Base-by-base conservation (phyloP, 2,329 filamentous ascomycete genomes). In the Pseudogymnoascus sp. region DNA sequence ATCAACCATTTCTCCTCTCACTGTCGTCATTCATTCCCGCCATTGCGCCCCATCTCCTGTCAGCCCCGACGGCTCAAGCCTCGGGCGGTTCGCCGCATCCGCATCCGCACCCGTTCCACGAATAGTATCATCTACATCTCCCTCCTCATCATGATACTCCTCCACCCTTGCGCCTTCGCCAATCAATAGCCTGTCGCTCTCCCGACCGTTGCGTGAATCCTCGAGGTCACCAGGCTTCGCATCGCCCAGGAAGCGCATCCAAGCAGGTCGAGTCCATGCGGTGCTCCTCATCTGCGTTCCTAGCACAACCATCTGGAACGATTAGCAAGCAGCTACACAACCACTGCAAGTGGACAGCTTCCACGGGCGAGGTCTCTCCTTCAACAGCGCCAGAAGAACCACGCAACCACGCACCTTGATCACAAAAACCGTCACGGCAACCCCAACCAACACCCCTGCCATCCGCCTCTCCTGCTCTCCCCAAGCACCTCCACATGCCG, bases 401-500 rank as follows among this genome's bases (percentile, higher is more conserved):
- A 66, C 74, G 61, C 68, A 38, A 21, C n/a, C 8, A 66, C 74
- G 61, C 68, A 85, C 84, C 78, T 87, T 83, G 62, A 86, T 74
- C 4, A 83, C 55, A 4, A 81, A 83, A 4, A 84, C 79, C 0
- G 75, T 72, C 0, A 84, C 45, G 0, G 81, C 80, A 26, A 87
- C 78, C 0, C 74, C 77, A 59, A 89, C 77, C 39, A 86, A 76
- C 19, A 85, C 68, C 0, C 82, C 81, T 0, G 83, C 80, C 29
- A 79, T 78, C 5, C 74, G 75, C 69, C 80, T 78, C 72, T 87
- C 77, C 45, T 80, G 77, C 26, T 71, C 73, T n/a, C 76, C 79
- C 87, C 86, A 90, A 0, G 78, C 77, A 1, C 63, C 77, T 8
- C 79, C 70, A 62, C 87, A 90, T 0, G 80, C 71, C 12, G 63